Evolutionary conservation across 2,329 filamentous ascomycete genomes (phyloP), one percentile per base, ranked within the genome.

Genomic region (Sporothrix schenckii): DNA sequence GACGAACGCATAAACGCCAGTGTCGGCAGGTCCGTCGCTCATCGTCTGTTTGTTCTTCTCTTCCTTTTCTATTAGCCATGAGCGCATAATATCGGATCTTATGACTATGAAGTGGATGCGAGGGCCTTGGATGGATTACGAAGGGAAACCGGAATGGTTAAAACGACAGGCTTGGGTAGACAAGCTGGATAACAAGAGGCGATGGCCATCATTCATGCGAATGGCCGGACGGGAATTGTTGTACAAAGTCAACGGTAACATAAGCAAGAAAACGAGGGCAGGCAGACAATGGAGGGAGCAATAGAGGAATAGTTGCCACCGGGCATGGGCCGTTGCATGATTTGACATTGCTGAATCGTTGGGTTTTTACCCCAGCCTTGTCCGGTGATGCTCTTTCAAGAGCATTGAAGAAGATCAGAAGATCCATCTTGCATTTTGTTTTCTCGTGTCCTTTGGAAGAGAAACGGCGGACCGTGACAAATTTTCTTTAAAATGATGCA

Each of bases 1-100:
- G 63, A 66, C 27, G 63, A 66, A 66, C 63, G 63, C 63, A 54
- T 41, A 66, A 66, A 66, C 63, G 54, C 63, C 44, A 21, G 14
- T 27, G 27, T 66, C 63, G 44, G 27, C 41, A 63, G 30, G 63
- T 50, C 63, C 47, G 30, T 14, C 30, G 10, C 24, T 16, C 5
- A 30, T 21, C 21, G 19, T n/a, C 13, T 50, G 41, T 50, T 65
- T 65, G 61, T 50, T 27, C 16, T 7, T 66, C 14, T 30, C 19
- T 49, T 52, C 24, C 24, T 34, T 50, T 49, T 49, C 65, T 50
- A 50, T 54, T 49, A n/a, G n/a, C 65, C 49, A 67, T 50, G 65
- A 67, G 49, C 19, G 47, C n/a, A 67, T 67, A 67, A 27, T 34
- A 44, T 24, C 65, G 14, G 49, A 67, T 67, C 65, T 30, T 67